Base-by-base conservation (phyloP, 495 filamentous ascomycete genomes). In the Xylaria palmicola region DNA sequence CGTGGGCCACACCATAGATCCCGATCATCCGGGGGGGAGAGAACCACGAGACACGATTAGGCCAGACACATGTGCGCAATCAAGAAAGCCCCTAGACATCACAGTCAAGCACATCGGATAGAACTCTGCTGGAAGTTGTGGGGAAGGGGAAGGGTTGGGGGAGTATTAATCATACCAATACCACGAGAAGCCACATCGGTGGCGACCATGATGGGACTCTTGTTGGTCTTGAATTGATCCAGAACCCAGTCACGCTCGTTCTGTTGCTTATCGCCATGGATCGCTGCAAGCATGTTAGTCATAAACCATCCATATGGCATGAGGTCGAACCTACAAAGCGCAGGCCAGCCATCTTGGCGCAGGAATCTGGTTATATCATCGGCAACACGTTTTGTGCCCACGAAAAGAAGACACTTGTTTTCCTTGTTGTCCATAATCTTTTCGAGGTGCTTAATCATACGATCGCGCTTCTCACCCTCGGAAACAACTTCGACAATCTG, bases 171-270 rank as follows among this genome's bases (percentile, higher is more conserved):
- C 94, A 96, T 97, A 98, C 94, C 94, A 83, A 98, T 98, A 86
- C 94, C 94, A 84, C 94, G 90, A 61, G 95, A 97, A 71, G 94
- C 94, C 68, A 98, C 94, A 79, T 98, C 94, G 52, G 94, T 98
- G 71, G 94, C 94, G 74, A 98, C 94, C 83, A 98, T 95, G 74
- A 98, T 90, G 44, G 93, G 92, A 70, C 89, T 91, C 75, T 89
- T 86, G 79, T 94, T 93, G 66, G 91, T 92, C 87, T 98, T 98
- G 85, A 98, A 98, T 75, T 98, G 94, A 73, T 97, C 96, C 74
- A 98, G 81, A 67, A 98, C 94, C 94, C 94, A 98, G 80, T 98
- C 94, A 80, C 94, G 92, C 79, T 98, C 94, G 73, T 97, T 95
- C 74, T 98, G 94, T 70, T 97, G 93, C 81, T 98, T 98, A 84